phyloP scores from a whole-genome alignment of 1,284 basidiomycete genomes.

The Melampsora occidentalis region DNA sequence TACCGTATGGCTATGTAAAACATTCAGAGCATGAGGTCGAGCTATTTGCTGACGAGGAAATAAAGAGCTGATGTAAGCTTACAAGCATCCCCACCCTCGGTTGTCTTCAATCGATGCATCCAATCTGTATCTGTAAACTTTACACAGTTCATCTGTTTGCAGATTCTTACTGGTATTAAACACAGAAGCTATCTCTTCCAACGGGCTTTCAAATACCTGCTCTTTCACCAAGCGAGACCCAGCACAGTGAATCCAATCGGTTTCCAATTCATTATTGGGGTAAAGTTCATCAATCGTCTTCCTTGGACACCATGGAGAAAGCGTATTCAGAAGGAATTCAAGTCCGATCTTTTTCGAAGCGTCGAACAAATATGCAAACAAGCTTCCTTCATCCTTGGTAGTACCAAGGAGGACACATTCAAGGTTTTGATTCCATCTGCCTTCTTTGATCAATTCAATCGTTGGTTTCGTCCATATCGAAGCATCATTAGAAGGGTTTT shows the following conservation, averaged over 20 bases:
- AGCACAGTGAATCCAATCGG: constrained; percentile 10
- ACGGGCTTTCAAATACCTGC: constrained; percentile 17
- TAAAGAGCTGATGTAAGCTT: too few relatives aligned
- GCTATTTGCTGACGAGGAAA: too few relatives aligned
- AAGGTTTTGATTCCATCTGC: constrained; percentile 16
- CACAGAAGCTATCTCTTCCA: constrained; percentile 16
- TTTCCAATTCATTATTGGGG: neutral
- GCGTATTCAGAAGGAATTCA: neutral
- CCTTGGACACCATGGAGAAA: neutral
- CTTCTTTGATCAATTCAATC: constrained; percentile 8
- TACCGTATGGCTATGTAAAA: constrained; percentile 16
- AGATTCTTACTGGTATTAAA: neutral
- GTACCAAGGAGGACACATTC: constrained; percentile 20
- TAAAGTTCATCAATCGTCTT: constrained; percentile 34
- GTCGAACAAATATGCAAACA: neutral
- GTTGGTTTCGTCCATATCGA: constrained; percentile 14
- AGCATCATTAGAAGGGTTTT: constrained; percentile 5
- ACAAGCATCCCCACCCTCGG: too few relatives aligned
- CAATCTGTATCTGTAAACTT: constrained; percentile 28
- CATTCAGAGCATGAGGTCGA: too few relatives aligned
- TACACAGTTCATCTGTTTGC: constrained; percentile 5
- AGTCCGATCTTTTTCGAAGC: constrained; percentile 5
- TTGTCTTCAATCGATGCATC: constrained; percentile 13
- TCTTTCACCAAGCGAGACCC: constrained; percentile 30
- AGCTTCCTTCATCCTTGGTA: constrained; percentile 26